Evolutionary conservation across 2,329 filamentous ascomycete genomes (phyloP), one percentile per base, ranked within the genome.

Genomic region (Penicillium paneum): DNA sequence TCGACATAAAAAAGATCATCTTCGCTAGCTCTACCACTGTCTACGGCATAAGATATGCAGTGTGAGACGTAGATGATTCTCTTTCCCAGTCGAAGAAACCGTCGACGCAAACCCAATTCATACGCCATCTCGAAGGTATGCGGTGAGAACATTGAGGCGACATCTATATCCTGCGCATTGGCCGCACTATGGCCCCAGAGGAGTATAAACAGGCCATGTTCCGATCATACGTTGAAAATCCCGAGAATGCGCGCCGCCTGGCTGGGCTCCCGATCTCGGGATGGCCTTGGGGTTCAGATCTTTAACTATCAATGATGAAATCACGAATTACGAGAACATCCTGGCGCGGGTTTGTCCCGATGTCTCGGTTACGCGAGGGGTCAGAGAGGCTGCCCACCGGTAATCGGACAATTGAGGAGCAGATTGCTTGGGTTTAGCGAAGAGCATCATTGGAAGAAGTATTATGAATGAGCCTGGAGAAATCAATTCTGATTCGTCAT

Each of bases 241-340:
- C 83, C 0, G 73, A 74, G 56, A 73, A 2, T 74, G 82, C 50
- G 82, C 81, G 62, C 72, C 79, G 1, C 84, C 86, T 64, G 83
- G 81, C 0, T 87, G 83, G 83, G 79, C 82, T 0, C 69, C 83
- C 4, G 84, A 87, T 61, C 66, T 87, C 3, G 84, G 83, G 76
- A 77, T 63, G 82, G 81, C 0, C 63, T 87, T 10, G 83, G 83
- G 0, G 87, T 84, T 60, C 82, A 86, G 64, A 71, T 86, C 0
- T 87, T 86, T 69, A 87, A 87, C 83, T 1, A 84, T 82, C 0
- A 87, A 87, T 62, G 78, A 84, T 62, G 81, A 76, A 3, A 85
- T 85, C 45, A 86, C 83, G 0, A 79, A 66, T 46, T 58, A 79
- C 3, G 76, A 73, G 8, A 67, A 80, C 0, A 83, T 85, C 54